Percentiles rank a stretch among this genome's conserved stretches.
Evolutionary conservation across 2,329 filamentous ascomycete genomes (phyloP).

Genomic region (Ophiostoma ips): DNA sequence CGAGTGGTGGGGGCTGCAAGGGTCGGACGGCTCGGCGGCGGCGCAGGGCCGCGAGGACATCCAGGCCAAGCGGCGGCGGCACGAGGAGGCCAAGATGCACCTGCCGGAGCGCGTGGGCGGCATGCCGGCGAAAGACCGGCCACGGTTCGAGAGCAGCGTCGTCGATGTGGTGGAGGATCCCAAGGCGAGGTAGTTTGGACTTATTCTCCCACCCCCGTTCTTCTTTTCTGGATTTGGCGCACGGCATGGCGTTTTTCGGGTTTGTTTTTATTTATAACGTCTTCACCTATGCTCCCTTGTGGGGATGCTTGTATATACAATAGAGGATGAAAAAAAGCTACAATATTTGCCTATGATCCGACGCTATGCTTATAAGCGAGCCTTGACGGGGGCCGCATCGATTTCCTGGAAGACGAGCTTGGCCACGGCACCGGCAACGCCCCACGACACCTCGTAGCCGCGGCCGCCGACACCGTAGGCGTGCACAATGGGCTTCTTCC

Average conservation of each 20-base stretch:
- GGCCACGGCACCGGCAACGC: conserved; percentile 37
- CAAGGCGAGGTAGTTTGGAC: background rate
- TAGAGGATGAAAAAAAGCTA: too few species aligned
- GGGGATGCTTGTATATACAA: conserved; percentile 1
- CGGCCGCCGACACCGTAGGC: conserved; percentile 47
- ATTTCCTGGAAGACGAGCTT: conserved; percentile 17
- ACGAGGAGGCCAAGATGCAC: conserved; percentile 40
- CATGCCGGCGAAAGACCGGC: conserved; percentile 28
- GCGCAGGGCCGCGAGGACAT: conserved; percentile 35
- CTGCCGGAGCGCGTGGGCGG: conserved; percentile 42
- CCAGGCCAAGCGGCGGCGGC: conserved; percentile 30
- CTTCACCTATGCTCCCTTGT: background rate
- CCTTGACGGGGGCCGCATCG: background rate
- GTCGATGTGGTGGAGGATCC: background rate
- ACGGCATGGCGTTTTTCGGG: conserved; percentile 6
- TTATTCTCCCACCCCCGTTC: background rate
- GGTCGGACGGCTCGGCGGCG: conserved; percentile 30
- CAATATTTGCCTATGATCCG: too few species aligned
- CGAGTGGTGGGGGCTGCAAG: conserved; percentile 49
- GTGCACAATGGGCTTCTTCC: conserved; percentile 27
- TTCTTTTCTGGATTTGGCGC: background rate
- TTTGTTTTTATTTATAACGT: background rate
- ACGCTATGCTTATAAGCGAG: background rate
- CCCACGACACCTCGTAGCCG: conserved; percentile 49
- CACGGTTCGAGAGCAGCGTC: conserved; percentile 13